These are phyloP conservation scores for Exophiala bonariae DNA, from an alignment of 2,329 filamentous ascomycete genomes.

Conservation along the genomic window DNA sequence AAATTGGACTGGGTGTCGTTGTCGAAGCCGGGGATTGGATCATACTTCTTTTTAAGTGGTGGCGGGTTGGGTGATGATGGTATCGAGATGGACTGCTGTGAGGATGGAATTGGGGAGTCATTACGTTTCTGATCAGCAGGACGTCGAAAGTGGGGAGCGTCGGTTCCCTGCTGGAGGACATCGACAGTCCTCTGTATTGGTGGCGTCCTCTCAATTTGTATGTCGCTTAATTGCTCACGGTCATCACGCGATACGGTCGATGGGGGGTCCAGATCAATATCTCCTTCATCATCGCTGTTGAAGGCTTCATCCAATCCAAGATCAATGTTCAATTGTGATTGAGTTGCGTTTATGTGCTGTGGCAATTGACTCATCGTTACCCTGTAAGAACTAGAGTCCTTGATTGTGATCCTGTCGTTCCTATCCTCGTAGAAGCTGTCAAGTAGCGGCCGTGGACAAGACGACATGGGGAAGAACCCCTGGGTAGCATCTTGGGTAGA, in stretches of 20 bases:
- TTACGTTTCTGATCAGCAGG: too few relatives aligned
- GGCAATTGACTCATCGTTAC: conserved; percentile 23
- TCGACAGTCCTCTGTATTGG: background rate
- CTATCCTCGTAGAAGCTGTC: conserved; percentile 1
- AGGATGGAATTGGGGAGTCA: conserved; percentile 1
- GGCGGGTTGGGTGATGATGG: conserved; percentile 18
- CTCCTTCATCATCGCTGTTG: conserved; percentile 17
- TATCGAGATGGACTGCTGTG: conserved; percentile 12
- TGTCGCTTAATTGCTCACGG: background rate
- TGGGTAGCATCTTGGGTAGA: conserved; percentile 30
- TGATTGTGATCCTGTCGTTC: conserved; percentile 24
- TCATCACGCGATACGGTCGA: conserved; percentile 10
- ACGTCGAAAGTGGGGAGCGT: background rate
- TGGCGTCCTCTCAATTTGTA: conserved; percentile 2
- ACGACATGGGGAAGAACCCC: conserved; percentile 17
- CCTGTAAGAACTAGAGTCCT: conserved; percentile 26
- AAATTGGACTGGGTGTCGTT: conserved; percentile 30
- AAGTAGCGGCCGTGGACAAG: conserved; percentile 9
- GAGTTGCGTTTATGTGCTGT: conserved; percentile 8
- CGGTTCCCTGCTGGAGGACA: background rate
- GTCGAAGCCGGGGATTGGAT: conserved; percentile 25
- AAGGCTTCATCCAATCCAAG: conserved; percentile 10
- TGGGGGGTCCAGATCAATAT: conserved; percentile 20
- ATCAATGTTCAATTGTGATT: conserved; percentile 11
- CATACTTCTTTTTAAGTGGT: conserved; percentile 17